A percentile compares a stretch with the other conserved stretches of the same genome.
Evolutionary conservation across 306 rosid genomes (phyloP).

Genomic region (Psophocarpus tetragonolobus): DNA sequence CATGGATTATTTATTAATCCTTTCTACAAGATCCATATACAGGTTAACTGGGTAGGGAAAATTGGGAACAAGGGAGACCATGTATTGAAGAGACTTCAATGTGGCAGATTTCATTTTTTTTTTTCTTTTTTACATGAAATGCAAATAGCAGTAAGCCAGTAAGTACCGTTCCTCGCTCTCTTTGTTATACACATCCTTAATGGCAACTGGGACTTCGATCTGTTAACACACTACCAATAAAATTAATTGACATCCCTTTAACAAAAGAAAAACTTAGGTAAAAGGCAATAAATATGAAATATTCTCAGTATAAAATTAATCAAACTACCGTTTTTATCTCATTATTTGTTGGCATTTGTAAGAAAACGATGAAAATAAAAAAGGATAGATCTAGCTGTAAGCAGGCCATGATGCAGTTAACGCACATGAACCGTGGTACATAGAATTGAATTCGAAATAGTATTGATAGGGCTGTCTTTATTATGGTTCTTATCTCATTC

Average conservation of each 20-base stretch:
- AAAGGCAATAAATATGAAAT: background rate
- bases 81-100: slow-evolving; percentile 34
- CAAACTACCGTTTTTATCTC: background rate
- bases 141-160: no score
- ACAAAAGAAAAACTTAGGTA: background rate
- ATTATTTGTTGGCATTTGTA: background rate
- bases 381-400: background rate
- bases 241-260: background rate
- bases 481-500: background rate
- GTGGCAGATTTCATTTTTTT: slow-evolving; percentile 19
- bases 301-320: background rate
- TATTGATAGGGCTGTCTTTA: background rate
- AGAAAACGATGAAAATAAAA: background rate
- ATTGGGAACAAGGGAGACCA: slow-evolving; percentile 9
- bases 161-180: background rate
- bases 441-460: slow-evolving; percentile 5
- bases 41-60: slow-evolving; percentile 19
- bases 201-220: background rate
- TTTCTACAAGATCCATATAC: background rate
- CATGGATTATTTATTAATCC: background rate
- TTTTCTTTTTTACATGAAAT: background rate
- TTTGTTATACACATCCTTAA: slow-evolving; percentile 3
- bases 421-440: slow-evolving; percentile 18
- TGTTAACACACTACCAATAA: background rate
- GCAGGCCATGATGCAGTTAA: slow-evolving; percentile 28